Evolutionary conservation across 768 basidiomycete genomes (phyloP).

Genomic region (Tubosaeta sp.): DNA sequence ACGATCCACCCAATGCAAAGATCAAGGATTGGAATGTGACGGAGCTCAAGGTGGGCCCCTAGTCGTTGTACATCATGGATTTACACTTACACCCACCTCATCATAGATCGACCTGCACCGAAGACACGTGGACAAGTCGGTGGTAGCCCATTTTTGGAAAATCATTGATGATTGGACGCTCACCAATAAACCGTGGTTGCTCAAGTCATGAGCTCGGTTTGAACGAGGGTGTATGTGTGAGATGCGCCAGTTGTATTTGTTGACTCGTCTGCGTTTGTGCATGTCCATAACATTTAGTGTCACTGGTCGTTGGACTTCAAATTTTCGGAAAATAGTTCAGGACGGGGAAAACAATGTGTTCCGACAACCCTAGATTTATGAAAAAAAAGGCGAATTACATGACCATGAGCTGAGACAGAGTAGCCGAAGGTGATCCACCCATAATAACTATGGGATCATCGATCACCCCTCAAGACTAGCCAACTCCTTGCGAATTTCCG

Average conservation of each 20-base stretch:
- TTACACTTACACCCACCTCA: neutral
- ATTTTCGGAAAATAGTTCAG: neutral
- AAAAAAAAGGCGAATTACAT: constrained; percentile 1
- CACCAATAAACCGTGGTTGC: constrained; percentile 74
- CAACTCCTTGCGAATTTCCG: constrained; percentile 80
- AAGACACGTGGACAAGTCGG: constrained; percentile 90
- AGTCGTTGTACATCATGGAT: neutral
- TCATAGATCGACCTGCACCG: constrained; percentile 82
- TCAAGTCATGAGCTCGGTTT: constrained; percentile 36
- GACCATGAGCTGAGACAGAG: neutral
- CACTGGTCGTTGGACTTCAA: neutral
- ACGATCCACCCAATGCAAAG: constrained; percentile 82
- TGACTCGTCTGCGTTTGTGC: neutral
- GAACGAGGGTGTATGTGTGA: neutral
- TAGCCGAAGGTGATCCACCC: neutral
- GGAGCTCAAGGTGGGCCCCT: constrained; percentile 69
- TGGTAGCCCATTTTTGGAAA: constrained; percentile 96
- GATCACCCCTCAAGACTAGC: constrained; percentile 30
- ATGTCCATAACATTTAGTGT: too few species aligned
- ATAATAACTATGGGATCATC: neutral
- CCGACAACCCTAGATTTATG: constrained; percentile 4
- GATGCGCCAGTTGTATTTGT: neutral
- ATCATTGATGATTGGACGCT: constrained; percentile 82
- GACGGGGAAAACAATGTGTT: neutral
- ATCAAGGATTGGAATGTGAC: constrained; percentile 98